Evolutionary conservation across 2,329 filamentous ascomycete species (phyloP), one percentile per base, ranked within the genome.

Genomic region (Ophiobolus disseminans): DNA sequence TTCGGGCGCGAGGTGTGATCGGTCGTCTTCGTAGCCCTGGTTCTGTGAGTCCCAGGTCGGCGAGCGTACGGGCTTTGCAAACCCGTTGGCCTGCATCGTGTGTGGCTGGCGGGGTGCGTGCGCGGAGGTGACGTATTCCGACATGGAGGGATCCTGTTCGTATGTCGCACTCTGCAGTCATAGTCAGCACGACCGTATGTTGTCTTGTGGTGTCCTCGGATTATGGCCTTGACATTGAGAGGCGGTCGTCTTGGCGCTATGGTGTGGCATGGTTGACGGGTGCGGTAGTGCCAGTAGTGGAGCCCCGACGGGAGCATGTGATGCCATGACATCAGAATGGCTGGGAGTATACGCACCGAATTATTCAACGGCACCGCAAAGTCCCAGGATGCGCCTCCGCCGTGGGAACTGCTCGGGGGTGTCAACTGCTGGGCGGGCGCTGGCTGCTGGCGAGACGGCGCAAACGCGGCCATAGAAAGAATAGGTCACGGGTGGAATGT

Each of bases 371-470:
- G 72, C 38, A 75, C 73, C 32, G 73, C 72, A 53, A 69, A 69
- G 39, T 75, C 70, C 71, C 73, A 74, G 40, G 63, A 61, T 48
- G 61, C 66, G 46, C 66, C 53, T 36, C 57, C 68, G 51, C 71
- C 71, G 66, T 75, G 71, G 10, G 72, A 69, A 52, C 71, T 74
- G 53, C 65, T 72, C 25, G 73, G 73, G 40, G 73, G 72, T 10
- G 72, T 74, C 48, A 73, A 62, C 53, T 73, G 72, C 49, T 68
- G 64, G 39, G 62, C 50, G 30, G 60, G 53, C 41, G 59, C 57
- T 53, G 57, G 54, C n/a, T 60, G 55, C 48, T 67, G 69, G 48
- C 55, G 66, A 44, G 63, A 58, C 20, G 69, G 66, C 35, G 63
- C 65, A 34, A 72, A 44, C 39, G 62, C 62, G 45, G 70, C 70